Percentiles rank a stretch among this genome's conserved stretches.
These are phyloP conservation scores for Caloboletus inedulis DNA, from an alignment of 1,284 basidiomycete species.

Conservation along the genomic window DNA sequence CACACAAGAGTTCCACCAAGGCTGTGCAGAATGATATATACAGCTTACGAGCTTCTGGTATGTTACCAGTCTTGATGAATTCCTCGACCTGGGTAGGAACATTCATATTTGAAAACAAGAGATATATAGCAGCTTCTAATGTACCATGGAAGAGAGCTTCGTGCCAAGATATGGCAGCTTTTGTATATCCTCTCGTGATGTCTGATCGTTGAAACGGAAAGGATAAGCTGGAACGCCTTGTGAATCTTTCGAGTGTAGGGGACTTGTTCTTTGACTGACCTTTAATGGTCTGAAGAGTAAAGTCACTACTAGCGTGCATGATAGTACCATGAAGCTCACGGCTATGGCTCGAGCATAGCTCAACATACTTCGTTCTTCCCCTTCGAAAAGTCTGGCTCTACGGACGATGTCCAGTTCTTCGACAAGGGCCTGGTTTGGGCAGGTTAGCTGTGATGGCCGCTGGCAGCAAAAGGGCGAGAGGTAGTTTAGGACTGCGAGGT, in stretches of 20 bases:
- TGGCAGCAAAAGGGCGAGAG: constrained; percentile 54
- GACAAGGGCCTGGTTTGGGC: constrained; percentile 60
- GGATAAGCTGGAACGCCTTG: constrained; percentile 55
- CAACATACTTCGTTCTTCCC: constrained; percentile 59
- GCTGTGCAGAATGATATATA: background rate
- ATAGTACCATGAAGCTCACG: constrained; percentile 36
- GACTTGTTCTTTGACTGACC: constrained; percentile 36
- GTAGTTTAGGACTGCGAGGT: constrained; percentile 32
- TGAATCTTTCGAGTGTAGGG: constrained; percentile 2
- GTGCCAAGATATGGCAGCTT: constrained; percentile 59
- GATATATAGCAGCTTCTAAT: background rate
- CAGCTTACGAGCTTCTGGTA: constrained; percentile 58
- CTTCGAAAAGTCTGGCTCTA: constrained; percentile 57
- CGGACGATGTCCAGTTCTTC: constrained; percentile 58
- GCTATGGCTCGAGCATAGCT: constrained; percentile 66
- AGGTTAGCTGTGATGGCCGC: constrained; percentile 60
- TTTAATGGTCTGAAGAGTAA: constrained; percentile 52
- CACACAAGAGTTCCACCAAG: constrained; percentile 1
- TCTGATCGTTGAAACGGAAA: constrained; percentile 42
- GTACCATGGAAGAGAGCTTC: constrained; percentile 59
- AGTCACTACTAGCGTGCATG: background rate
- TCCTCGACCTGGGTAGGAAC: constrained; percentile 51
- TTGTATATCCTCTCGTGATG: constrained; percentile 43
- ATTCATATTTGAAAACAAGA: background rate
- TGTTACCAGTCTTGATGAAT: constrained; percentile 51